Evolutionary conservation across 164 flowering plant species (phyloP), one percentile per base, ranked within the genome.

Genomic region (Liquidambar formosana): DNA sequence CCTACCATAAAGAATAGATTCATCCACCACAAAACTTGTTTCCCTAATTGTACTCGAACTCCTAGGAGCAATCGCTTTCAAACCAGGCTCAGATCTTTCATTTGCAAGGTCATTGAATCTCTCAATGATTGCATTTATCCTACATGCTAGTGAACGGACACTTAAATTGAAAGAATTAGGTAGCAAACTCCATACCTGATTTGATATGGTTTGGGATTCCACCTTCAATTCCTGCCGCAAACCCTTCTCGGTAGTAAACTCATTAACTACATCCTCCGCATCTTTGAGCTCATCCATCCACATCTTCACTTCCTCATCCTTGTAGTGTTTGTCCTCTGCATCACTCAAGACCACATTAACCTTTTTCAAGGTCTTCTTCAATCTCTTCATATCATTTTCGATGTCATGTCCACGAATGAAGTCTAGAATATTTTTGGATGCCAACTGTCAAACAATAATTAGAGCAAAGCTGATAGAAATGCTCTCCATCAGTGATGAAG

Each of bases 261-360:
- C 63, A 33, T 72, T 76, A 41, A 75, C 9, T 10, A 75, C 9
- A 27, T 75, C 81, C 47, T 75, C 78, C 2, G 71, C 58, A 21
- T 66, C 47, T 49, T 57, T 66, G n/a, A 77, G 71, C 52, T 73
- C 65, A 4, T 44, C 44, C 9, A 77, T 48, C 74, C 80, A 77
- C 4, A n/a, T 26, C 16, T 51, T 58, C 33, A 77, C 67, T 0
- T 22, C 0, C 0, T 33, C n/a, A 13, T 57, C 56, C 10, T 44
- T 23, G 45, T 49, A n/a, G 26, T 70, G 77, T 71, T 63, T 65
- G 60, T 72, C 65, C 70, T 77, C 79, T 8, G 74, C 77, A 28
- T 77, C 62, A 2, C 25, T 48, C n/a, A 77, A 56, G 46, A 77
- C 56, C 4, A 60, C 65, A 2, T 64, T 61, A 19, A 63, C 47